Conservation (phyloP, 1,139 yeast species). For the Kodamaea sp. region DNA sequence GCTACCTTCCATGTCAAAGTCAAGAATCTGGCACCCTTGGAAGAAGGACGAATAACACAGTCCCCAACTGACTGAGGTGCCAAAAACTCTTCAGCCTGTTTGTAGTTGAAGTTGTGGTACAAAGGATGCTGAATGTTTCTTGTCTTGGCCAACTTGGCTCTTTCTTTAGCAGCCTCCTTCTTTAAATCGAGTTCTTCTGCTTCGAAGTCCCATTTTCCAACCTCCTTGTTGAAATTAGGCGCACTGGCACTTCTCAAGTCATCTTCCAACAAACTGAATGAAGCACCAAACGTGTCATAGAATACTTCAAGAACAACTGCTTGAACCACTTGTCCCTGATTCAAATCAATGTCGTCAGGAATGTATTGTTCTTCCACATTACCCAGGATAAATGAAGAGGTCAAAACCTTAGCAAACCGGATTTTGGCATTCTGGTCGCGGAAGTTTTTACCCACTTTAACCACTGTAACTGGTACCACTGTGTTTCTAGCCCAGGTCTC, state of each 20-base stretch:
- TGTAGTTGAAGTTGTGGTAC: slow-evolving; percentile 78
- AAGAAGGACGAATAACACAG: slow-evolving; percentile 91
- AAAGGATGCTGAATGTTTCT: slow-evolving; percentile 90
- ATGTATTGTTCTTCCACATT: slow-evolving; percentile 66
- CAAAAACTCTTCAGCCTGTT: slow-evolving; percentile 90
- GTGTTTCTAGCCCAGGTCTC: slow-evolving; percentile 67
- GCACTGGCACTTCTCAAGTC: slow-evolving; percentile 63
- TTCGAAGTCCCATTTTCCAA: slow-evolving; percentile 77
- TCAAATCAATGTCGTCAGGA: slow-evolving; percentile 51
- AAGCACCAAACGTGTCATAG: slow-evolving; percentile 72
- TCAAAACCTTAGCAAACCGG: slow-evolving; percentile 55
- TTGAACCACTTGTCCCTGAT: slow-evolving; percentile 79
- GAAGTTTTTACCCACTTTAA: slow-evolving; percentile 51
- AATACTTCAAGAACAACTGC: slow-evolving; percentile 74
- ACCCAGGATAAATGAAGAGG: slow-evolving; percentile 79
- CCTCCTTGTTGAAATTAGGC: slow-evolving; percentile 54
- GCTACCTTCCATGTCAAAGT: slow-evolving; percentile 97
- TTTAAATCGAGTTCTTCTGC: slow-evolving; percentile 72
- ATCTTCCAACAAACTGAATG: slow-evolving; percentile 65
- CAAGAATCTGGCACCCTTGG: slow-evolving; percentile 82
- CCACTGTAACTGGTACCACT: slow-evolving; percentile 77
- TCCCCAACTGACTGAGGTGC: slow-evolving; percentile 92
- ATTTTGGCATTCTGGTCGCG: slow-evolving; percentile 38
- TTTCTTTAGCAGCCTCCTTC: slow-evolving; percentile 57
- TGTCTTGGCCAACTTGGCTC: slow-evolving; percentile 54